A percentile compares a stretch with the other conserved stretches of the same genome.
Conservation (phyloP, 2,329 filamentous ascomycete species). For the Sarocladium strictum region DNA sequence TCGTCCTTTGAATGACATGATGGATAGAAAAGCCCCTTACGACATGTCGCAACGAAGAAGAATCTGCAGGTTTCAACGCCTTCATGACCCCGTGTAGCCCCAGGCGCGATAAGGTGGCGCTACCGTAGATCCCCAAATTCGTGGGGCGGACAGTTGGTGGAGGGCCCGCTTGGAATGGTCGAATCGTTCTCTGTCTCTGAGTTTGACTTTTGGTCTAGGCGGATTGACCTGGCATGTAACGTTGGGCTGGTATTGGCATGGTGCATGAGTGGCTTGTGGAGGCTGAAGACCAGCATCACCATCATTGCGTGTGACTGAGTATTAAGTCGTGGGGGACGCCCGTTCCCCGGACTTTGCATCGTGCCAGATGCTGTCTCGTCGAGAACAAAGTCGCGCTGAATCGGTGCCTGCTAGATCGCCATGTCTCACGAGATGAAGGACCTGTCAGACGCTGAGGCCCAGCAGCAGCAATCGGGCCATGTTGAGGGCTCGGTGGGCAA, state of each 20-base stretch:
- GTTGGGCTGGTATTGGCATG: neutral
- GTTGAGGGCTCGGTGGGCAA: neutral
- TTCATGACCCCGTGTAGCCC: neutral
- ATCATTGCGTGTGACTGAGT: neutral
- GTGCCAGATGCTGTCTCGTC: too few species aligned
- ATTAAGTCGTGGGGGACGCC: neutral
- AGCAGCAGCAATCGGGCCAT: neutral
- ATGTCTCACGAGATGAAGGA: constrained; percentile 1
- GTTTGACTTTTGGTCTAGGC: neutral
- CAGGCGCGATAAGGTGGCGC: neutral
- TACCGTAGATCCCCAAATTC: neutral
- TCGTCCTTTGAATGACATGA: too few species aligned
- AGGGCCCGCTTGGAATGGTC: neutral
- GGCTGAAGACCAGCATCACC: neutral
- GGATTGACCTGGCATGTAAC: neutral
- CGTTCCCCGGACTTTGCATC: neutral
- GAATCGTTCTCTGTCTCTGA: neutral
- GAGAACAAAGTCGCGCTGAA: neutral
- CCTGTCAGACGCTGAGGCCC: constrained; percentile 1
- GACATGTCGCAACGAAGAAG: neutral
- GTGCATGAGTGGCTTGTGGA: neutral
- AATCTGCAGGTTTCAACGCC: neutral
- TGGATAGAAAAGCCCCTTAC: neutral
- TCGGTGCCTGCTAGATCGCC: neutral
- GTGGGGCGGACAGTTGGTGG: neutral